These are phyloP conservation scores for Vitis vinifera DNA, from an alignment of 164 flowering plant species.

Conservation along the genomic window ASM3070453v1 NC_081814.1:6997501-6998000, in stretches of 20 bases:
- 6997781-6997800: neutral
- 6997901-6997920: too few relatives aligned
- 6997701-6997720: constrained; percentile 60
- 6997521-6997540: constrained; percentile 87
- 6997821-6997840: too few relatives aligned
- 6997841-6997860: too few relatives aligned
- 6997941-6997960: too few relatives aligned
- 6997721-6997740: neutral
- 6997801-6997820: too few relatives aligned
- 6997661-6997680: constrained; percentile 89
- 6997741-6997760: neutral
- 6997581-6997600: neutral
- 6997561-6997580: neutral
- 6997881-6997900: too few relatives aligned
- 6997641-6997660: constrained; percentile 97
- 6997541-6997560: constrained; percentile 71
- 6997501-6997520: constrained; percentile 76
- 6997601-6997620: neutral
- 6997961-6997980: too few relatives aligned
- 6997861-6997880: too few relatives aligned
- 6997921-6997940: too few relatives aligned
- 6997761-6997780: neutral
- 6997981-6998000: too few relatives aligned
- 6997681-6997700: constrained; percentile 92
- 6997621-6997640: constrained; percentile 21